These are phyloP conservation scores for Coniochaeta ligniaria DNA, from an alignment of 2,329 filamentous ascomycete species.

Conservation along the genomic window DNA sequence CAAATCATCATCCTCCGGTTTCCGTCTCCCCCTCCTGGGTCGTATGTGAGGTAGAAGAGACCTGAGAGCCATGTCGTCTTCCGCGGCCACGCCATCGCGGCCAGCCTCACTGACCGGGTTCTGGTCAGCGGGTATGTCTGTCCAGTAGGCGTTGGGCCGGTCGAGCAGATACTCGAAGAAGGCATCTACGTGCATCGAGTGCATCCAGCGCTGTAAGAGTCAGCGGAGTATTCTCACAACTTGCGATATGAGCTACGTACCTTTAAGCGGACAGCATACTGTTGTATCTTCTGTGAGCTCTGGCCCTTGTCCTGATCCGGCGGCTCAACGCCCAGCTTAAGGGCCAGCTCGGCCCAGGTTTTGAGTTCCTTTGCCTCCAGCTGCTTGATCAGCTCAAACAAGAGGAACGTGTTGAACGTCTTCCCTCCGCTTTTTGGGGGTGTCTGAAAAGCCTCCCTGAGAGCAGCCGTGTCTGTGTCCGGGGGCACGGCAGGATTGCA, in stretches of 20 bases:
- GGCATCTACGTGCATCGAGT: slow-evolving; percentile 88
- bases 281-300: slow-evolving; percentile 88
- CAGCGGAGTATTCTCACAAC: background rate
- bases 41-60: slow-evolving; percentile 73
- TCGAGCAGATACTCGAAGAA: slow-evolving; percentile 87
- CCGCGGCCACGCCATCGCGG: slow-evolving; percentile 74
- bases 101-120: slow-evolving; percentile 57
- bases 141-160: slow-evolving; percentile 74
- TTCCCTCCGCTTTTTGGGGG: slow-evolving; percentile 86
- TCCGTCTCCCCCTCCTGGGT: slow-evolving; percentile 54
- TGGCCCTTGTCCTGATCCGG: slow-evolving; percentile 76
- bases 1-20: slow-evolving; percentile 53
- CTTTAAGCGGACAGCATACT: slow-evolving; percentile 89
- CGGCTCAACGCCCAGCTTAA: slow-evolving; percentile 81
- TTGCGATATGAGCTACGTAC: slow-evolving; percentile 32
- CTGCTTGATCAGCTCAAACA: slow-evolving; percentile 73
- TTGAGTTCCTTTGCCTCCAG: slow-evolving; percentile 79
- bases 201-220: slow-evolving; percentile 74
- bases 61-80: slow-evolving; percentile 83
- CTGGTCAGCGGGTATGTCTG: slow-evolving; percentile 59
- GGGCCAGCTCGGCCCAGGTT: slow-evolving; percentile 84
- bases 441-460: slow-evolving; percentile 69
- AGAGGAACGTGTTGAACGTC: slow-evolving; percentile 67
- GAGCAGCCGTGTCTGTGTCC: slow-evolving; percentile 60
- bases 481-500: slow-evolving; percentile 77